Percentiles rank a stretch among this genome's conserved stretches.
Evolutionary conservation across 768 basidiomycete genomes (phyloP).

Genomic region (Collybiopsis confluens): DNA sequence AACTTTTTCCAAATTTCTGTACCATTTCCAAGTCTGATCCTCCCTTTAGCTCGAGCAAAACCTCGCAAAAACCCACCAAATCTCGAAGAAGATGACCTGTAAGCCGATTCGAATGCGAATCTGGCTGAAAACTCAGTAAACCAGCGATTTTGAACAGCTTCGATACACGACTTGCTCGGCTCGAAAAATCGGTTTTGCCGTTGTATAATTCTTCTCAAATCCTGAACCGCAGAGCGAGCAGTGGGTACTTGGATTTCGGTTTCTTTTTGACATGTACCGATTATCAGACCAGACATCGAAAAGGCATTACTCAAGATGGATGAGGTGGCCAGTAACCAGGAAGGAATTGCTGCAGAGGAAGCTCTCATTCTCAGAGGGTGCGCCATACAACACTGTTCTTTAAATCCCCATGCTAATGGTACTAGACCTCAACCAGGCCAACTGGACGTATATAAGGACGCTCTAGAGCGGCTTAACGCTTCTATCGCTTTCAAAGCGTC

Average conservation of each 20-base stretch:
- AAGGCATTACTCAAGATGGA: slow-evolving; percentile 74
- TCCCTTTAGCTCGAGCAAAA: slow-evolving; percentile 78
- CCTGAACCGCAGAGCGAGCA: slow-evolving; percentile 65
- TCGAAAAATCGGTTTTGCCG: slow-evolving; percentile 83
- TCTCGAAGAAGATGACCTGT: slow-evolving; percentile 86
- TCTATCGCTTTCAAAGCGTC: slow-evolving; percentile 72
- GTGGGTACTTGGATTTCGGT: slow-evolving; percentile 36
- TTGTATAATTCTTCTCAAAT: slow-evolving; percentile 77
- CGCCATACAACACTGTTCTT: slow-evolving; percentile 15
- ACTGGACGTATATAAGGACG: slow-evolving; percentile 62
- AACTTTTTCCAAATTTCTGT: slow-evolving; percentile 8
- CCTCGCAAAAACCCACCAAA: slow-evolving; percentile 78
- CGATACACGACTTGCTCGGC: slow-evolving; percentile 73
- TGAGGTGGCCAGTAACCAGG: slow-evolving; percentile 70
- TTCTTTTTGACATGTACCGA: background rate
- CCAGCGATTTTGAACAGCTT: slow-evolving; percentile 81
- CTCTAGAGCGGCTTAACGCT: slow-evolving; percentile 72
- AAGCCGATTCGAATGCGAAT: slow-evolving; percentile 20
- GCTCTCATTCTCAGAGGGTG: slow-evolving; percentile 76
- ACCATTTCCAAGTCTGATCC: background rate
- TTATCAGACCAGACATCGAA: slow-evolving; percentile 61
- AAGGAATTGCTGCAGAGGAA: slow-evolving; percentile 75
- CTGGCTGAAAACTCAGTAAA: slow-evolving; percentile 11
- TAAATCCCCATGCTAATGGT: no score
- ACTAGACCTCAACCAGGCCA: slow-evolving; percentile 68